These are phyloP conservation scores for Pythium brassicae DNA, from an alignment of 352 stramenopile species.

Conservation along the genomic window DNA sequence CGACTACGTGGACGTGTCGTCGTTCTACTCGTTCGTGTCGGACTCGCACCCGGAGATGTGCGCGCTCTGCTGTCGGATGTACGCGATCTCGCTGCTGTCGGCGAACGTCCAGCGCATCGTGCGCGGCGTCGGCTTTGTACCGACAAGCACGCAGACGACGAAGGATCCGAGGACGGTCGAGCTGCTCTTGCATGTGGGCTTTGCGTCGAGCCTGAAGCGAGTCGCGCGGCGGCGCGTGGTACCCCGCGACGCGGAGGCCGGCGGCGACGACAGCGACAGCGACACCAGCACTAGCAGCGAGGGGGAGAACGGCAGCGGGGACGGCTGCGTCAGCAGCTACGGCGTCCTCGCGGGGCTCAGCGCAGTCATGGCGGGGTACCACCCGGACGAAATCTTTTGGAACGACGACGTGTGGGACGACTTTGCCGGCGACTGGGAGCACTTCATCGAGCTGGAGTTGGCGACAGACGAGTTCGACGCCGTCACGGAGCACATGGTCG, in stretches of 20 bases:
- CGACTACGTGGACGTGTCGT: slow-evolving; percentile 76
- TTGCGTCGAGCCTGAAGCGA: slow-evolving; percentile 45
- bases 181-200: slow-evolving; percentile 63
- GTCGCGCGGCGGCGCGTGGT: background rate
- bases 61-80: slow-evolving; percentile 72
- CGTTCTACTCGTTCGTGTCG: slow-evolving; percentile 83
- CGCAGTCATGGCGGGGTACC: slow-evolving; percentile 16
- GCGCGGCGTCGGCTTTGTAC: slow-evolving; percentile 56
- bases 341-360: background rate
- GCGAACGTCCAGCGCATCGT: slow-evolving; percentile 52
- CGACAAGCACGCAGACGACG: slow-evolving; percentile 47
- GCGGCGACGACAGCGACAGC: background rate
- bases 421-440: slow-evolving; percentile 57
- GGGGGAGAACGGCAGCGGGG: too few species aligned
- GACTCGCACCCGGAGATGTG: slow-evolving; percentile 78
- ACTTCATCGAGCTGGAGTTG: slow-evolving; percentile 48
- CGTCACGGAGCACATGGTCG: slow-evolving; percentile 14
- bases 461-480: slow-evolving; percentile 51
- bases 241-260: background rate
- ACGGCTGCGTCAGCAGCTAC: slow-evolving; percentile 1
- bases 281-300: slow-evolving; percentile 6
- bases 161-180: slow-evolving; percentile 44
- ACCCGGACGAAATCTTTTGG: slow-evolving; percentile 46
- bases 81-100: slow-evolving; percentile 57
- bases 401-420: slow-evolving; percentile 43